Base-by-base conservation (phyloP, 2,329 filamentous ascomycete species). In the Aspergillus pseudoterreus region DNA sequence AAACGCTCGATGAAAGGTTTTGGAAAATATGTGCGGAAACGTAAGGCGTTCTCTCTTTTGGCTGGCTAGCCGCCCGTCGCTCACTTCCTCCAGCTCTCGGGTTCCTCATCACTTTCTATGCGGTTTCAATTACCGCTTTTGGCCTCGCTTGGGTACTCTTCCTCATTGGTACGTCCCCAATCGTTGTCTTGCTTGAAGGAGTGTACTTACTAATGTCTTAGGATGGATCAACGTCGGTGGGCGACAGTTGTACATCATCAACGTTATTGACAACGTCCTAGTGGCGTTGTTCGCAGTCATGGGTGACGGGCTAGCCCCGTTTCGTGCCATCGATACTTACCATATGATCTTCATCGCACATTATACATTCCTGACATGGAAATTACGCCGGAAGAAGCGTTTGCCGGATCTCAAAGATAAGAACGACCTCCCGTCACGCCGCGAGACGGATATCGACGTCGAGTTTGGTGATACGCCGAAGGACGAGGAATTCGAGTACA, bases 101-200 rank as follows among this genome's bases (percentile, higher is more conserved):
- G 1, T 90, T 94, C 65, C 79, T 92, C 49, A 87, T 95, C 52
- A 94, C 89, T 0, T 72, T 95, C 4, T 95, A 95, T 68, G 90
- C 89, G 8, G 85, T 82, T 1, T 77, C 92, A 17, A 92, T 95
- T 60, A 94, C 90, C 0, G 76, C 92, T 0, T 95, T 95, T 61
- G 90, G 90, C 63, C 77, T 92, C 11, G 88, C 88, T 0, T 95
- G 90, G 90, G 90, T 95, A 1, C 79, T 95, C n/a, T 94, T 92
- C 71, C 75, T 95, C 49, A 95, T 95, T 66, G 88, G 86, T 75
- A 70, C 50, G 68, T 4, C 14, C 14, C 53, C 30, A 15, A 14
- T 8, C 15, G 43, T 12, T 11, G 17, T 5, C 22, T 21, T 30
- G 14, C 41, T 11, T 22, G 6, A 8, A 4, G 19, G 14, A 38